A percentile compares a stretch with the other conserved stretches of the same genome.
These are phyloP conservation scores for Handroanthus guayacan DNA, from an alignment of 257 asterid species.

Conservation along the genomic window DNA sequence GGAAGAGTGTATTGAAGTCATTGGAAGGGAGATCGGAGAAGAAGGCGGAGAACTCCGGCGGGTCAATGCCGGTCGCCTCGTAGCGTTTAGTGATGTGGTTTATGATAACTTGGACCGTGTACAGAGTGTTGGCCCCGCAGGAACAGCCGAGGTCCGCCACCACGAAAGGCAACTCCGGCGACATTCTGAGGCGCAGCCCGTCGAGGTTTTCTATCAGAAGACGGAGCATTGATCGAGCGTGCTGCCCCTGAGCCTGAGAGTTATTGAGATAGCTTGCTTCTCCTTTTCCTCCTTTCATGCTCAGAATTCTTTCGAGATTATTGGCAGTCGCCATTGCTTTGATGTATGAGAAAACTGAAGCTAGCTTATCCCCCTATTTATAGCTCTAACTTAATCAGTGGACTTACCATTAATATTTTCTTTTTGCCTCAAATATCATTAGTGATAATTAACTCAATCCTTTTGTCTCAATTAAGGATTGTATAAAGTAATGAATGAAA, in stretches of 20 bases:
- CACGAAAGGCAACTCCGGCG: slow-evolving; percentile 60
- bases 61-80: slow-evolving; percentile 51
- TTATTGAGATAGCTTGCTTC: slow-evolving; percentile 90
- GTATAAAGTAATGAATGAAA: no score
- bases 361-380: no score
- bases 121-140: slow-evolving; percentile 83
- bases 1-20: slow-evolving; percentile 90
- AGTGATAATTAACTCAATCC: no score
- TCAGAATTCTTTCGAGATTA: slow-evolving; percentile 72
- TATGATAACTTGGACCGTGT: slow-evolving; percentile 73
- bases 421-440: no score
- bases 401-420: no score
- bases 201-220: slow-evolving; percentile 72
- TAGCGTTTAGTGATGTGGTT: slow-evolving; percentile 73
- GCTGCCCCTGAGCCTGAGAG: slow-evolving; percentile 75
- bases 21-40: slow-evolving; percentile 92
- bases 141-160: slow-evolving; percentile 96
- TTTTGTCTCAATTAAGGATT: no score
- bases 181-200: slow-evolving; percentile 49
- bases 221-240: slow-evolving; percentile 87
- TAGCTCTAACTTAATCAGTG: no score
- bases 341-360: no score
- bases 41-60: slow-evolving; percentile 86
- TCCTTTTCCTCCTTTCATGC: slow-evolving; percentile 97
- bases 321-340: no score